Conservation (phyloP, 805 yeast species). For the Saccharomyces eubayanus region DNA sequence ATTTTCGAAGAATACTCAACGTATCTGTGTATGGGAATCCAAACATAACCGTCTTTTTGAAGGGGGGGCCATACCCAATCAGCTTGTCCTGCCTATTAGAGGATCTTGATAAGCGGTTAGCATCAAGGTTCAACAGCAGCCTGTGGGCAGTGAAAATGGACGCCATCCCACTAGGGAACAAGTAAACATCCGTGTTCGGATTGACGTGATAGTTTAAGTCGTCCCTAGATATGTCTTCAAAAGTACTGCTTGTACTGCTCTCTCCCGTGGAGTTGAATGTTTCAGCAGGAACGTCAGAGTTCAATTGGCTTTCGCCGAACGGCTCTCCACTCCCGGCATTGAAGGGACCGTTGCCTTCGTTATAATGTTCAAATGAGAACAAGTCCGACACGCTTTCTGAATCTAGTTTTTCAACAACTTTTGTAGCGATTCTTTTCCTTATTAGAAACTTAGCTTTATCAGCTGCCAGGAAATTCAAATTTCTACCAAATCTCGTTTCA, state of each 20-base stretch:
- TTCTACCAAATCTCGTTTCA: slow-evolving; percentile 88
- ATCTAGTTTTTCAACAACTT: slow-evolving; percentile 38
- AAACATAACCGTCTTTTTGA: slow-evolving; percentile 72
- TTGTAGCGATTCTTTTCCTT: slow-evolving; percentile 64
- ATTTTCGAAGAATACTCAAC: slow-evolving; percentile 71
- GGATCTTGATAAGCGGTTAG: slow-evolving; percentile 27
- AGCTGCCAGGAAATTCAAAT: slow-evolving; percentile 68
- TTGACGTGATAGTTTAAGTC: slow-evolving; percentile 8
- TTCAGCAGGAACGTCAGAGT: not conserved
- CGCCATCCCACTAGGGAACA: slow-evolving; percentile 91
- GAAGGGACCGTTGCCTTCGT: not conserved
- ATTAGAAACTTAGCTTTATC: slow-evolving; percentile 68
- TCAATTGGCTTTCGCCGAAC: not conserved
- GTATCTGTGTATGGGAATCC: slow-evolving; percentile 97
- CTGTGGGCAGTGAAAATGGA: slow-evolving; percentile 78
- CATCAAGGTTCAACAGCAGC: slow-evolving; percentile 35
- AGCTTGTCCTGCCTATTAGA: slow-evolving; percentile 4
- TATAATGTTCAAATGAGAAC: not conserved
- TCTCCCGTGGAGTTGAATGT: not conserved
- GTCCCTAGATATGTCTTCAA: not conserved
- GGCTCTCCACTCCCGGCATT: not conserved
- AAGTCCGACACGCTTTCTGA: slow-evolving; percentile 3
- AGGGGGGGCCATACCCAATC: slow-evolving; percentile 26
- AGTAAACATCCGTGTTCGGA: slow-evolving; percentile 60
- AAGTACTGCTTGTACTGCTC: not conserved